Percentiles rank a stretch among this genome's conserved stretches.
Conservation (phyloP, 805 yeast species). For the Clavispora fructus region DNA sequence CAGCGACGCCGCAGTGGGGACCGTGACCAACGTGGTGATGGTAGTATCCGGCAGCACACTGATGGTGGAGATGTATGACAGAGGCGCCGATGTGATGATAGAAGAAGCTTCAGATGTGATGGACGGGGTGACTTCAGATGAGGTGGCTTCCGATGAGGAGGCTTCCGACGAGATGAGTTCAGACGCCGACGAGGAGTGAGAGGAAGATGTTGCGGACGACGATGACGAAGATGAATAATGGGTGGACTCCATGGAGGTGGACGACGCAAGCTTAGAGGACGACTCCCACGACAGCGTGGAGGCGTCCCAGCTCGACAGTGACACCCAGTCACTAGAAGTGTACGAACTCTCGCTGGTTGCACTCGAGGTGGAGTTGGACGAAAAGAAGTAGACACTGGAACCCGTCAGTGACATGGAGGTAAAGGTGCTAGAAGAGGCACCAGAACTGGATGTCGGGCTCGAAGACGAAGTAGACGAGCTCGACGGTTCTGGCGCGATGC, state of each 20-base stretch:
- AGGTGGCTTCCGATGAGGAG: neutral
- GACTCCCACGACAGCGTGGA: neutral
- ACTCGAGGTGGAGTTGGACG: constrained; percentile 1
- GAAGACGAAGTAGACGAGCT: no score
- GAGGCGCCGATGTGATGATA: neutral
- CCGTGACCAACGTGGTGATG: constrained; percentile 34
- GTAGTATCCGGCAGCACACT: constrained; percentile 29
- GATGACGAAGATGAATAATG: neutral
- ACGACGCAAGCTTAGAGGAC: constrained; percentile 1
- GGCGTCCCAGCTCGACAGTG: constrained; percentile 15
- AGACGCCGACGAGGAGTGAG: constrained; percentile 1
- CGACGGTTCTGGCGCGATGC: no score
- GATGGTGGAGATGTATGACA: constrained; percentile 16
- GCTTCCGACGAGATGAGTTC: neutral
- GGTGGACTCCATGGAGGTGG: constrained; percentile 4
- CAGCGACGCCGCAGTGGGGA: constrained; percentile 28
- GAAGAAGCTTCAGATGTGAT: neutral
- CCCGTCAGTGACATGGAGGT: neutral
- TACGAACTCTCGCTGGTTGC: neutral
- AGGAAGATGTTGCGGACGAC: constrained; percentile 1
- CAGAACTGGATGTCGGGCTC: no score
- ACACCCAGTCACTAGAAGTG: neutral
- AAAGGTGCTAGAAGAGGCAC: neutral
- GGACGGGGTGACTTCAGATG: no score
- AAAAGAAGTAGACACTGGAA: neutral